Evolutionary conservation across 1,284 basidiomycete genomes (phyloP).

Genomic region (Puccinia hordei): DNA sequence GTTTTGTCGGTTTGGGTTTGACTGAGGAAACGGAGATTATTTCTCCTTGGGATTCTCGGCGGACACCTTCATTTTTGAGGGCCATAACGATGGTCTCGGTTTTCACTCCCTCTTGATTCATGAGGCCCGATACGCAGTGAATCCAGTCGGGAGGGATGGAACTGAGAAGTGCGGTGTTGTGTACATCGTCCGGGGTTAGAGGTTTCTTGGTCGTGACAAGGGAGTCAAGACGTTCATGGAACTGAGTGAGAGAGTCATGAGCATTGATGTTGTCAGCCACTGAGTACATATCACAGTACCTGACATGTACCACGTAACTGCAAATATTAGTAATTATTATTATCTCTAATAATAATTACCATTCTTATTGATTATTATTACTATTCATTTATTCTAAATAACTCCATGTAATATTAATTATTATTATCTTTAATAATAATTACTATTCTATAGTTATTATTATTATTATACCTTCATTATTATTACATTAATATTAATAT

Average conservation of each 20-base stretch:
- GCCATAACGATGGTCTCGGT: not conserved
- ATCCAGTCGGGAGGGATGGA: slow-evolving; percentile 15
- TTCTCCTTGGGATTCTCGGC: not conserved
- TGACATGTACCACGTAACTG: too few species aligned
- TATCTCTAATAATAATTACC: too few species aligned
- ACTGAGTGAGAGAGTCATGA: not conserved
- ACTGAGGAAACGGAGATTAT: not conserved
- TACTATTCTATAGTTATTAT: too few species aligned
- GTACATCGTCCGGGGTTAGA: slow-evolving; percentile 6
- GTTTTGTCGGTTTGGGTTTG: too few species aligned
- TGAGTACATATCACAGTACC: too few species aligned
- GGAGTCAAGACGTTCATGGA: not conserved
- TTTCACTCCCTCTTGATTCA: not conserved
- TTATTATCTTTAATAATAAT: too few species aligned
- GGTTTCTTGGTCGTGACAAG: not conserved
- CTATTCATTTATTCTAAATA: too few species aligned
- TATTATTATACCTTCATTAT: too few species aligned
- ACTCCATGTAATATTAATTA: too few species aligned
- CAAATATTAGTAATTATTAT: too few species aligned
- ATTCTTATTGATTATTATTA: too few species aligned
- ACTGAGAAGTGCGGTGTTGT: not conserved
- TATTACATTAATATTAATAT: too few species aligned
- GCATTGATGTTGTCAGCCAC: not conserved
- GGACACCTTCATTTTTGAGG: not conserved
- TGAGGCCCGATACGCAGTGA: not conserved